Evolutionary conservation across 495 filamentous ascomycete species (phyloP).

Genomic region (Oidiodendron maius): DNA sequence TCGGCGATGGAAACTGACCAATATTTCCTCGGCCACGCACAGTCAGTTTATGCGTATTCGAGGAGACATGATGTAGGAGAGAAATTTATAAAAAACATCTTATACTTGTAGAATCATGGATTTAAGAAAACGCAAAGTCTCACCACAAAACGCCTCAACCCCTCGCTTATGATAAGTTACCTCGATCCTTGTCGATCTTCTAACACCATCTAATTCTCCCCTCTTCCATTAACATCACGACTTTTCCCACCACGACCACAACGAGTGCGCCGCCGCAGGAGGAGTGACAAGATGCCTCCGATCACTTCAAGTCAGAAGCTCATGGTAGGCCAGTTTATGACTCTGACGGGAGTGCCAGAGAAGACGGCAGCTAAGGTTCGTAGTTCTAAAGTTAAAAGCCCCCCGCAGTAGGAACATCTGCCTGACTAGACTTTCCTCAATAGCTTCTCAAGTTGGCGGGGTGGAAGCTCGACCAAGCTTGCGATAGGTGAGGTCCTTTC

Average conservation of each 20-base stretch:
- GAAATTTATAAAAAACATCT: too few relatives aligned
- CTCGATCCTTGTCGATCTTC: too few relatives aligned
- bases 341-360: constrained; percentile 45
- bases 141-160: too few relatives aligned
- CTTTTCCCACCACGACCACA: not conserved
- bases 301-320: constrained; percentile 42
- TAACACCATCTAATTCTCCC: too few relatives aligned
- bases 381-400: constrained; percentile 19
- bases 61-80: too few relatives aligned
- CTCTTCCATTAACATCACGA: not conserved
- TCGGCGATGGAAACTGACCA: too few relatives aligned
- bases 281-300: constrained; percentile 22
- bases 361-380: constrained; percentile 46
- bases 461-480: constrained; percentile 45
- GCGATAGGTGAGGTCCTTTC: constrained; percentile 40
- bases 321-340: constrained; percentile 43
- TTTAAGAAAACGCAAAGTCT: too few relatives aligned
- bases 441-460: constrained; percentile 25
- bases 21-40: too few relatives aligned
- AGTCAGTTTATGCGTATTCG: too few relatives aligned
- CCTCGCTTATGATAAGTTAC: constrained; percentile 7
- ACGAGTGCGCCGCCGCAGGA: too few relatives aligned
- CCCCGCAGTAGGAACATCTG: not conserved
- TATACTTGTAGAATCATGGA: too few relatives aligned
- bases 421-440: constrained; percentile 13